Base-by-base conservation (phyloP, 2,329 filamentous ascomycete species). In the Aspergillus fischeri region DNA sequence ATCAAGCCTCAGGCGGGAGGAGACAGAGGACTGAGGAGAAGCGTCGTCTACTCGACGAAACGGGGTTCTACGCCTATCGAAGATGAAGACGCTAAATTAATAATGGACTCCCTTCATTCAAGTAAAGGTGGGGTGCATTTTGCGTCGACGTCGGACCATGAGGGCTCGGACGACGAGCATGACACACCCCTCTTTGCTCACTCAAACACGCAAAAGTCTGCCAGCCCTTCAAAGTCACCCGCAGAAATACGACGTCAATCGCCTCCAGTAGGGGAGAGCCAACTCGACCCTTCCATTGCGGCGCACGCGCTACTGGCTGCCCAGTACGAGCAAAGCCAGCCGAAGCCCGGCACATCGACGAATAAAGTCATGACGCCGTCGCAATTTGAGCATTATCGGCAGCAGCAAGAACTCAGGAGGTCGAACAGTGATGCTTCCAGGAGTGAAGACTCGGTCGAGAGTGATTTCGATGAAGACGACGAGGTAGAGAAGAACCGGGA, bases 331-430 rank as follows among this genome's bases (percentile, higher is more conserved):
- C 70, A 77, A 32, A 70, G 60, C 4, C 59, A 73, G 20, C 65
- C 71, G 4, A 65, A 68, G 45, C 65, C 72, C 3, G 62, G 67
- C 7, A 65, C 81, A 8, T 67, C 68, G 4, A 78, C 80, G 21
- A 88, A 84, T 70, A 94, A 94, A 73, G 88, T 94, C 60, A 96
- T 96, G 90, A 96, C 92, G 1, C 89, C 89, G 1, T 90, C 87
- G 10, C 86, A 96, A 70, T 96, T 95, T 64, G 91, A 96, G 70
- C 83, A 83, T 62, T 93, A 92, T 67, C 84, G 86, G 60, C 83
- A 87, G 67, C 78, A 83, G 57, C 77, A 81, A 59, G 88, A 94
- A 68, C 87, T 90, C 67, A 86, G 87, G 63, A 81, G 85, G n/a
- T 79, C 82, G 55, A 79, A 79, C 41, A 80, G 73, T 60, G 75